Base-by-base conservation (phyloP, 2,329 filamentous ascomycete species). In the Colletotrichum graminicola region DNA sequence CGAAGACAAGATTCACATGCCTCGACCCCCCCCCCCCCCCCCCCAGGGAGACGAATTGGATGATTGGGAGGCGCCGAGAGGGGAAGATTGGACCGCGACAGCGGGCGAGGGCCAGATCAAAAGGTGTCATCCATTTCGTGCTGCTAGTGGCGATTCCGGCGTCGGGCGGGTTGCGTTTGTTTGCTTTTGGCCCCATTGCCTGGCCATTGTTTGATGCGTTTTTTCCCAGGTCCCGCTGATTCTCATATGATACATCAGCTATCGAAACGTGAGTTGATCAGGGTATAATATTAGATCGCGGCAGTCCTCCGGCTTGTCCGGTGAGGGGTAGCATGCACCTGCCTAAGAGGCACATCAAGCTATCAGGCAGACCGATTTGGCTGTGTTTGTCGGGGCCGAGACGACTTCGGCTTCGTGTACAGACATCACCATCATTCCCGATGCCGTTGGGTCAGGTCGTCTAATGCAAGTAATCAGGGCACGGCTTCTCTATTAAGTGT, bases 1-100 rank as follows among this genome's bases (percentile, higher is more conserved):
- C 26, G 56, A 34, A 21, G 36, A 12, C 49, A 55, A 63, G 36
- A 63, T 63, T 63, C 61, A 63, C 61, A 63, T 63, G 49, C 34
- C 26, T 43, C n/a, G n/a, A n/a, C n/a, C n/a, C n/a, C n/a, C n/a
- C n/a, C n/a, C 29, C 26, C 14, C 26, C 29, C 26, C 14, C 26
- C 18, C 11, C 32, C 54, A 41, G 26, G 26, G 39, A 55, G 36
- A 55, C 14, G 21, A 45, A 36, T 39, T 23, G n/a, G n/a, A 41
- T 23, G 16, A 39, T 41, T 16, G 11, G 21, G 32, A 39, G 34
- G 54, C 2, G 34, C 12, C 21, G n/a, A n/a, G 6, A 60, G 21
- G 21, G 26, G 5, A 16, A 29, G n/a, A 12, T 36, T 43, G 32
- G 51, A 41, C 63, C 55, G 55, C 12, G 21, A 6, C 10, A 11